Conservation (phyloP, 1,284 basidiomycete genomes). For the Cystobasidium sp. region DNA sequence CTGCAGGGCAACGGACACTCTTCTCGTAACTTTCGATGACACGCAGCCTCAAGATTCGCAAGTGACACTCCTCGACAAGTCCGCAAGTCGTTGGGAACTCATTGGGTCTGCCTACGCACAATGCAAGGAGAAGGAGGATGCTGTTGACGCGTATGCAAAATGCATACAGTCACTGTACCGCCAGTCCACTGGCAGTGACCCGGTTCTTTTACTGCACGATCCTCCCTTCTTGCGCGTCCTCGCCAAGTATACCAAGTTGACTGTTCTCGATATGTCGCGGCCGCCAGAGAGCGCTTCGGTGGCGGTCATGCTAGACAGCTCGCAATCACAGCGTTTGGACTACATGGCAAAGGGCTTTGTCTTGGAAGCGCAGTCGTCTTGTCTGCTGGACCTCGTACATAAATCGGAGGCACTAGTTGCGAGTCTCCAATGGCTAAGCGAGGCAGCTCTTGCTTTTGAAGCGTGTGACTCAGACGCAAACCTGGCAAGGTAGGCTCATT, state of each 20-base stretch:
- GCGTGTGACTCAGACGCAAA: not conserved
- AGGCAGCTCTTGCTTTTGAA: not conserved
- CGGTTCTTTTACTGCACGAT: not conserved
- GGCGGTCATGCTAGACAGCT: not conserved
- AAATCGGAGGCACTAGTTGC: conserved; percentile 10
- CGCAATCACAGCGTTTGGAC: not conserved
- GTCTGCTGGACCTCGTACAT: not conserved
- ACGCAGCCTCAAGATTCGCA: not conserved
- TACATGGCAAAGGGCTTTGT: not conserved
- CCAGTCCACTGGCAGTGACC: not conserved
- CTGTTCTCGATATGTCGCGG: conserved; percentile 16
- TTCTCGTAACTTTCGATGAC: conserved; percentile 12
- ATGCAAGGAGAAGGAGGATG: conserved; percentile 45
- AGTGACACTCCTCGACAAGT: conserved; percentile 36
- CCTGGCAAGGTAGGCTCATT: conserved; percentile 9
- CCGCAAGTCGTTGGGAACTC: conserved; percentile 47
- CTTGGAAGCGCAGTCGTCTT: conserved; percentile 1
- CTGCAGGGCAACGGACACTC: conserved; percentile 50
- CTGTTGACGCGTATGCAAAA: not conserved
- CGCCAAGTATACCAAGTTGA: conserved; percentile 33
- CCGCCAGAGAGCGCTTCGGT: conserved; percentile 4
- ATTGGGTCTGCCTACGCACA: conserved; percentile 44
- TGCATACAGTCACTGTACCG: not conserved
- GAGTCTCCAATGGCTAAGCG: not conserved
- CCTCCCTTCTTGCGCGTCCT: conserved; percentile 21